phyloP scores from a whole-genome alignment of 345 rosid species.

The Murraya koenigii region DNA sequence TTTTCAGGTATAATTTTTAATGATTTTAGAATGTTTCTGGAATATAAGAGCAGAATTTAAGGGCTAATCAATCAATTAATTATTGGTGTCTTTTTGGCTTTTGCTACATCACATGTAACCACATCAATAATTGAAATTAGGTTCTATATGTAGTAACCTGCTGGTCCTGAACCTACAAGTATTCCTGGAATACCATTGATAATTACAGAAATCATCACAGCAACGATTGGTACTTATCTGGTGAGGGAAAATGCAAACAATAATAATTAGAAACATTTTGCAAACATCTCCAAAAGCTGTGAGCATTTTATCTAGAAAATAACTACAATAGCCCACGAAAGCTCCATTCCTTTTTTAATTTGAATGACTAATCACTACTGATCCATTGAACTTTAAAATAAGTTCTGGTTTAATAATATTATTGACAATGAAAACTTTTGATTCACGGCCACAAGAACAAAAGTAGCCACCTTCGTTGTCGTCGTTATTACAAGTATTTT shows the following conservation, averaged over 20 bases:
- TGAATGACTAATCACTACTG: neutral
- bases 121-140: slow-evolving; percentile 35
- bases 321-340: neutral
- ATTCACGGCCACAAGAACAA: neutral
- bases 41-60: slow-evolving; percentile 18
- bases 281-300: neutral
- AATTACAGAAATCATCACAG: neutral
- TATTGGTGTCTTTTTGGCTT: slow-evolving; percentile 22
- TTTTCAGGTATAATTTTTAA: slow-evolving; percentile 18
- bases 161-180: slow-evolving; percentile 20
- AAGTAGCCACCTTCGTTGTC: neutral
- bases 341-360: neutral
- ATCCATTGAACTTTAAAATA: neutral
- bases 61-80: slow-evolving; percentile 11
- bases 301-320: neutral
- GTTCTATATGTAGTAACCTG: slow-evolving; percentile 14
- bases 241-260: neutral
- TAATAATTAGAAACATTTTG: neutral
- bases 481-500: neutral
- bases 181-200: neutral
- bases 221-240: neutral
- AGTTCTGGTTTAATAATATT: neutral
- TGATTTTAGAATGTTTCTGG: slow-evolving; percentile 31
- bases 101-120: slow-evolving; percentile 22
- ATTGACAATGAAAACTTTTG: neutral